Evolutionary conservation across 257 asterid species (phyloP), one percentile per base, ranked within the genome.

Genomic region (Solanum tarijense): DNA sequence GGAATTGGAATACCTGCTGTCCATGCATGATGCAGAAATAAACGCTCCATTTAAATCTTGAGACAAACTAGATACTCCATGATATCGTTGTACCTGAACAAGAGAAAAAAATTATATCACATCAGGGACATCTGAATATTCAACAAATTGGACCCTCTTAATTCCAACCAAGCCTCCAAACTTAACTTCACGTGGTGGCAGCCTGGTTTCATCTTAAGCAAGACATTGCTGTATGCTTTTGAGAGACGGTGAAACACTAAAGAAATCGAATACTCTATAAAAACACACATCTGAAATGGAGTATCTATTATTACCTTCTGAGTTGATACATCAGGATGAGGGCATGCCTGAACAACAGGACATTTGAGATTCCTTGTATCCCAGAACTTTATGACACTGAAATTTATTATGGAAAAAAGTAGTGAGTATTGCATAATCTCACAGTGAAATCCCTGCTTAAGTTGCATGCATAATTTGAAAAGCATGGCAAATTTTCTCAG

Each of bases 21-120:
- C 99, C 98, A 94, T 97, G 94, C 99, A 94, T 12, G 99, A 94
- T 87, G 99, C 98, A 3, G 98, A 89, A 86, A 97, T 87, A 91
- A 88, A 96, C 13, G 94, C 94, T 90, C 99, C 99, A 87, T 93
- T 95, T 83, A 92, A 65, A 91, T 96, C 99, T 92, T 97, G 99
- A 86, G 98, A 96, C 92, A 95, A 90, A 89, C 99, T 91, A 86
- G 99, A 95, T 87, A 96, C 94, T 90, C 98, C 99, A 88, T 94
- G 98, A 29, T 91, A 89, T 87, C 92, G 81, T 87, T 90, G 95
- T 46, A 90, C 97, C 98, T 96, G 88, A 25, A 85, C 82, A 82
- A 88, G 72, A 89, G 91, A 31, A 89, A 14, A 52, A 14, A 27
- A 34, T 38, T 43, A 68, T 86, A 41, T 27, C 65, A 29, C 34